Conservation (phyloP, 768 basidiomycete species). For the Hypsizygus marmoreus region DNA sequence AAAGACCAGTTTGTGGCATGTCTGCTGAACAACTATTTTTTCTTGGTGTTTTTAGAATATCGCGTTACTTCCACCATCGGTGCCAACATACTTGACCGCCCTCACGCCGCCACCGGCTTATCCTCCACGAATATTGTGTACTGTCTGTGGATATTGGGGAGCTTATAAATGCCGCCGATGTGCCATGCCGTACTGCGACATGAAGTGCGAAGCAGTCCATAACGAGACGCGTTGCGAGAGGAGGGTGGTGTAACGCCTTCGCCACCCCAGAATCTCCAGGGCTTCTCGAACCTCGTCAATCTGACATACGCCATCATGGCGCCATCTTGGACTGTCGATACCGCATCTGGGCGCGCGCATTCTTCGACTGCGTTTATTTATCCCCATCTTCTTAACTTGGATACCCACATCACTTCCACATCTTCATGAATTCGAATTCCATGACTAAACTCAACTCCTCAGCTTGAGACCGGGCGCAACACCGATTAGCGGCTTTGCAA, state of each 20-base stretch:
- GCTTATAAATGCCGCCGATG: slow-evolving; percentile 79
- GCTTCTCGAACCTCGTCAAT: no score
- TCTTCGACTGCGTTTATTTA: no score
- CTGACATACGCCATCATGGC: no score
- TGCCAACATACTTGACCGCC: slow-evolving; percentile 75
- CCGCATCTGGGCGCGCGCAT: no score
- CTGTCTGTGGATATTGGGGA: slow-evolving; percentile 88
- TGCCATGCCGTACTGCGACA: slow-evolving; percentile 74
- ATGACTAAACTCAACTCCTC: no score
- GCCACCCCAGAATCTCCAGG: no score
- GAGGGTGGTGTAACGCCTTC: slow-evolving; percentile 54
- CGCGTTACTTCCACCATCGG: slow-evolving; percentile 47
- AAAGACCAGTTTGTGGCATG: background rate
- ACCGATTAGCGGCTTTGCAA: no score
- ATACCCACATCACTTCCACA: no score
- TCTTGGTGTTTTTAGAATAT: slow-evolving; percentile 49
- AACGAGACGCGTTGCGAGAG: slow-evolving; percentile 81
- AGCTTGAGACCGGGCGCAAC: no score
- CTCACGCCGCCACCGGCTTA: slow-evolving; percentile 57
- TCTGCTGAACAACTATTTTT: slow-evolving; percentile 1
- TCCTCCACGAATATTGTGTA: slow-evolving; percentile 74
- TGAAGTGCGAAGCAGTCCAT: slow-evolving; percentile 72
- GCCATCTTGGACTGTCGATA: no score
- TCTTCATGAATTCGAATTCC: no score
- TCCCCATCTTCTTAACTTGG: no score